Percentiles rank a stretch among this genome's conserved stretches.
These are phyloP conservation scores for Trichophyton simii DNA, from an alignment of 2,329 filamentous ascomycete species.

Conservation along the genomic window DNA sequence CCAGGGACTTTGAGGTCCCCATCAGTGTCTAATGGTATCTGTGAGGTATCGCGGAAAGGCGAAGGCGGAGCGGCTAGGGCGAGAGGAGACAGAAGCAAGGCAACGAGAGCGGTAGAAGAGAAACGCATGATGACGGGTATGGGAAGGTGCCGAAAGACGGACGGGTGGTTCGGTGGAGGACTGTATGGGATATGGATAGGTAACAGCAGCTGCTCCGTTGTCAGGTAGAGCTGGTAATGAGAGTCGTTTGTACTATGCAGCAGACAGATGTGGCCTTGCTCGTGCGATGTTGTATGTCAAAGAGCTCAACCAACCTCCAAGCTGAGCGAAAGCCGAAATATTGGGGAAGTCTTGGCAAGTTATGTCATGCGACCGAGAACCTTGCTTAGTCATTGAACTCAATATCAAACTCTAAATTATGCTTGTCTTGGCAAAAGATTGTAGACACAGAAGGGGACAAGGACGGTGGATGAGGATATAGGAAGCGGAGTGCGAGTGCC, in stretches of 20 bases:
- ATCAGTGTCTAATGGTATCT: conserved; percentile 39
- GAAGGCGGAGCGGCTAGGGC: conserved; percentile 33
- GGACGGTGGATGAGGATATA: neutral
- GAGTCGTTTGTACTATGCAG: neutral
- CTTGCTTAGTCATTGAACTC: neutral
- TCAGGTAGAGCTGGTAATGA: neutral
- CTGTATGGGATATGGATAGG: neutral
- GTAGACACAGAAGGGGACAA: too few relatives aligned
- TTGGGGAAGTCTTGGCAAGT: neutral
- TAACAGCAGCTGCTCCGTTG: neutral
- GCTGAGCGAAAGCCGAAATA: neutral
- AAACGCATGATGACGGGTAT: conserved; percentile 1
- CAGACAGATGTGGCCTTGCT: neutral
- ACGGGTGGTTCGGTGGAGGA: neutral
- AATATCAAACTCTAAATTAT: neutral
- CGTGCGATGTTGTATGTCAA: neutral
- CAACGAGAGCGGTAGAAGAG: conserved; percentile 24
- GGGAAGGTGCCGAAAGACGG: neutral
- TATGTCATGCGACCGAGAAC: neutral
- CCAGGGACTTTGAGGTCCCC: conserved; percentile 59
- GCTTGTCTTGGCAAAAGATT: too few relatives aligned
- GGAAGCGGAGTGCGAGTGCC: neutral
- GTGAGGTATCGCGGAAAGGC: conserved; percentile 35
- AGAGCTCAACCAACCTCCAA: neutral
- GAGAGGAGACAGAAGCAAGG: conserved; percentile 33